phyloP scores from a whole-genome alignment of 257 asterid species.

The Petunia axillaris region DNA sequence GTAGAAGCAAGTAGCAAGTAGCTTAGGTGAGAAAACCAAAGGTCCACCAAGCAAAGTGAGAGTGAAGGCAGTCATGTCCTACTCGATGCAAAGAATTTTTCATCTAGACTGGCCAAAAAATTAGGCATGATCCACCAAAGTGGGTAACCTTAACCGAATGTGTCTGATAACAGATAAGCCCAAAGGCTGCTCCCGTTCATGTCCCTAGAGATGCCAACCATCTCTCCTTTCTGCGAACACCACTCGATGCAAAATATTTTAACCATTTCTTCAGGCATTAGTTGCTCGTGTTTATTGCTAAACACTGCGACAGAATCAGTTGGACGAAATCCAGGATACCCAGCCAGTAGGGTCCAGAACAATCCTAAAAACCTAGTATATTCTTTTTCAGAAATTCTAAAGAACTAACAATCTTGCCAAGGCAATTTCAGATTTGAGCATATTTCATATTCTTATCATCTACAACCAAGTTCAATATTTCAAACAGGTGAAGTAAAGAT shows the following conservation, averaged over 20 bases:
- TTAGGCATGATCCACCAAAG: too few species aligned
- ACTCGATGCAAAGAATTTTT: neutral
- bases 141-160: too few species aligned
- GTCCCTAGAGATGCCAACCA: too few species aligned
- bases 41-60: neutral
- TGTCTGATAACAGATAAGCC: too few species aligned
- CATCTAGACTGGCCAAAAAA: too few species aligned
- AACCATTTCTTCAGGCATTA: neutral
- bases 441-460: neutral
- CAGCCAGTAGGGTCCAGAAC: neutral
- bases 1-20: neutral
- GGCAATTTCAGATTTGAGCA: neutral
- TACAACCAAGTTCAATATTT: neutral
- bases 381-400: neutral
- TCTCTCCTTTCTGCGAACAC: neutral
- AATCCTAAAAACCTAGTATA: neutral
- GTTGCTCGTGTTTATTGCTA: neutral
- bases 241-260: neutral
- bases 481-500: neutral
- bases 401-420: neutral
- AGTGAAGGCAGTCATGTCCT: neutral
- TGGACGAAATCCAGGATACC: neutral
- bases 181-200: too few species aligned
- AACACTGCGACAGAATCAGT: neutral
- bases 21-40: neutral